phyloP scores from a whole-genome alignment of 768 basidiomycete genomes.

The Dentipellis fragilis region DNA sequence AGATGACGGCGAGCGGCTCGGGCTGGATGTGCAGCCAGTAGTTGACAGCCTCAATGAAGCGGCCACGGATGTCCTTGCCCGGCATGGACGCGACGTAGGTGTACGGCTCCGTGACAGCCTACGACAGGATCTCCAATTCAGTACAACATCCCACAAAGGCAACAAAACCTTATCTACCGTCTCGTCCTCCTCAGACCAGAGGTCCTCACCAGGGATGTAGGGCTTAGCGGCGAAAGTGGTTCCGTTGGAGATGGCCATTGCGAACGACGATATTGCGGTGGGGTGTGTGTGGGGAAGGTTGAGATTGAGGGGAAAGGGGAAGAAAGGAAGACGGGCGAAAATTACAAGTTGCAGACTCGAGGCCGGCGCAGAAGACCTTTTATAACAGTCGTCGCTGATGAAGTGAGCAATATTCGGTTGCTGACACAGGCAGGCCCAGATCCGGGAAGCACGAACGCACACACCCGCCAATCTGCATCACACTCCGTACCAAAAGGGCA shows the following conservation, averaged over 20 bases:
- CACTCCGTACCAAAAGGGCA: too few relatives aligned
- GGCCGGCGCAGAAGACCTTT: too few relatives aligned
- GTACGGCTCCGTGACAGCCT: conserved; percentile 77
- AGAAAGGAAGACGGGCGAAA: too few relatives aligned
- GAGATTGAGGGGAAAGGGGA: too few relatives aligned
- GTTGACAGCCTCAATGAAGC: conserved; percentile 91
- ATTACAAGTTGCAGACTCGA: too few relatives aligned
- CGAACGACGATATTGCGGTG: not conserved
- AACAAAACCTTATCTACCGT: not conserved
- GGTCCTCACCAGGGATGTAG: not conserved
- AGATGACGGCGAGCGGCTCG: conserved; percentile 56
- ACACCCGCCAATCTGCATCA: too few relatives aligned
- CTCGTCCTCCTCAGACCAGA: not conserved
- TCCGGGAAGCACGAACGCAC: too few relatives aligned
- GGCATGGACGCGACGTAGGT: conserved; percentile 74
- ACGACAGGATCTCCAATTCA: not conserved
- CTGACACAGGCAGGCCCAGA: too few relatives aligned
- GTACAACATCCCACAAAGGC: not conserved
- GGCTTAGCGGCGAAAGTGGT: not conserved
- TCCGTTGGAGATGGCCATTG: not conserved
- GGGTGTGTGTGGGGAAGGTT: too few relatives aligned
- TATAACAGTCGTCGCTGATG: too few relatives aligned
- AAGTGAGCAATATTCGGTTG: too few relatives aligned
- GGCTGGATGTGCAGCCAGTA: conserved; percentile 78
- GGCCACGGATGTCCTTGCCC: conserved; percentile 86